Evolutionary conservation across 73 alveolate genomes (phyloP), one percentile per base, ranked within the genome.

Genomic region (Urostyla sp.): DNA sequence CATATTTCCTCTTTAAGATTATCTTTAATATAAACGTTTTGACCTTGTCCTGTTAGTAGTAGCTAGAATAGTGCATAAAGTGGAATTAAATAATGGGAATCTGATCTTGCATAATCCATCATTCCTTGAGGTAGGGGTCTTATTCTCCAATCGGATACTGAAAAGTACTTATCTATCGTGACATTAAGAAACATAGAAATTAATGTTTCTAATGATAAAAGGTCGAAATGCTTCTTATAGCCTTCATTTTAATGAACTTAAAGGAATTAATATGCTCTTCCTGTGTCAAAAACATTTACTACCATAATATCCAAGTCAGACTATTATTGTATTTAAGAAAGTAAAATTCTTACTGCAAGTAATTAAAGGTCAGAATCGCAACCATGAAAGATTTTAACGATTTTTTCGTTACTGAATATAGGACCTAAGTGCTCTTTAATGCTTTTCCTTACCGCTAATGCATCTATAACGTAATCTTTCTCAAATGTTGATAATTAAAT

Each of bases 51-150:
- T 18, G 72, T 46, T 15, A 69, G 45, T 5, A 69, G 21, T n/a
- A 31, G 69, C 30, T 69, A 28, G 34, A 69, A 69, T 6, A 69
- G 40, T 46, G 44, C 44, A 45, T 60, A 78, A 24, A 82, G 79
- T 0, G 82, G 63, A 21, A 59, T 52, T 81, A 92, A 72, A 54
- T 76, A 90, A 56, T 86, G 95, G 0, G 95, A 86, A 78, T 96
- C 99, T 34, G 91, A 88, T 75, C 95, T 78, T 37, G 99, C 98
- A 77, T 96, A 96, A 75, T 92, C 94, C 75, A 87, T 49, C 99
- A 96, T 96, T 16, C 92, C 94, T 44, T 74, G 76, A 23, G 99
- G 98, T 34, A 96, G 87, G 1, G 99, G 98, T 31, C 99, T 80
- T 15, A 96, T 87, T 85, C 96, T 88, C 98, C 99, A 96, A 72